phyloP scores from a whole-genome alignment of 805 yeast genomes.

The Dipodascus albidus region DNA sequence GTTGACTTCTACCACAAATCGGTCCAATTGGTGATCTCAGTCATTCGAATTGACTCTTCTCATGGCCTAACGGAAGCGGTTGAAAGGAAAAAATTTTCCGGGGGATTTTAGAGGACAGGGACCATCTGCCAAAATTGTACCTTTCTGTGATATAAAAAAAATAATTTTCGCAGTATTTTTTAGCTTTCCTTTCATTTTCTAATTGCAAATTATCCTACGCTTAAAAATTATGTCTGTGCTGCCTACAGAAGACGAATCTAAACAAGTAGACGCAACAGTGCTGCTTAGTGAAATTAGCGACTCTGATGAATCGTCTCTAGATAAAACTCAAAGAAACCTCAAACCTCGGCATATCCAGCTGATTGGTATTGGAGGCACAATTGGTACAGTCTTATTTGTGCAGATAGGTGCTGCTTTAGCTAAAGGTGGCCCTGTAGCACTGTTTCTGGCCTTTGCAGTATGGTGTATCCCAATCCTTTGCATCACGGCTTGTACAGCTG shows the following conservation, averaged over 20 bases:
- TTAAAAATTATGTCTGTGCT: neutral
- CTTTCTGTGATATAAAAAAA: too few species aligned
- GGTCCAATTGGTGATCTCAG: too few species aligned
- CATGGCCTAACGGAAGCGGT: too few species aligned
- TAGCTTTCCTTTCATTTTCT: too few species aligned
- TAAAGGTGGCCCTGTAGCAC: constrained; percentile 58
- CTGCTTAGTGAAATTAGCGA: too few species aligned
- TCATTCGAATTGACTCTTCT: too few species aligned
- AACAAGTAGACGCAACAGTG: neutral
- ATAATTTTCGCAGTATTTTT: too few species aligned
- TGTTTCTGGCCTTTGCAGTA: constrained; percentile 50
- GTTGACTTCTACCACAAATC: too few species aligned
- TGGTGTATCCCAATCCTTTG: constrained; percentile 64
- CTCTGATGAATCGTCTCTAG: constrained; percentile 7
- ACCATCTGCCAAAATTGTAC: too few species aligned
- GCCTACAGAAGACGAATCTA: neutral
- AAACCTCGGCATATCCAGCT: constrained; percentile 65
- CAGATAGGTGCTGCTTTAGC: constrained; percentile 55
- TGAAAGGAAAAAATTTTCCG: too few species aligned
- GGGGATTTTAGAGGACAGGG: too few species aligned
- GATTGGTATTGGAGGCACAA: constrained; percentile 71
- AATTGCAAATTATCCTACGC: neutral
- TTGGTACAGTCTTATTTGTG: constrained; percentile 72
- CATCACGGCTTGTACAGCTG: constrained; percentile 64
- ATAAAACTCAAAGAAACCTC: constrained; percentile 37